Evolutionary conservation across 306 rosid genomes (phyloP), one percentile per base, ranked within the genome.

Genomic region (Leucaena leucocephala): DNA sequence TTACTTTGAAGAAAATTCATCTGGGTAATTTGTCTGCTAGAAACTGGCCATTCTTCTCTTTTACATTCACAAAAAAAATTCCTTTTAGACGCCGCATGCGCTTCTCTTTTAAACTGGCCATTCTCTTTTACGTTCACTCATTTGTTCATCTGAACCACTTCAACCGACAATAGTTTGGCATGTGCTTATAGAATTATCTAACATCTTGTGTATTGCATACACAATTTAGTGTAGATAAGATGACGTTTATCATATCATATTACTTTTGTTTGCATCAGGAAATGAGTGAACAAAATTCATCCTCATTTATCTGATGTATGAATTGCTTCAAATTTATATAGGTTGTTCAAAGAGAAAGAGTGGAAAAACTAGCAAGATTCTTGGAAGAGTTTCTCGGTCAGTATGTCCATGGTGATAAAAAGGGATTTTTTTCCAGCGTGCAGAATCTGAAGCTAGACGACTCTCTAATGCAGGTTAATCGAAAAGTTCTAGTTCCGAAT

Each of bases 291-390:
- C 55, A 52, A 42, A 54, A 77, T 17, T 8, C 57, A 68, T 16
- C 36, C 68, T 14, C 52, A 9, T 34, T 48, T 57, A 49, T 15
- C 75, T 17, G 42, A 33, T 58, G 74, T 48, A 52, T 76, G 58
- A 13, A 74, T 34, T 70, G 77, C 27, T 48, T 81, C 81, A 68
- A 61, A 75, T 35, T 46, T 34, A n/a, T 67, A 71, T 80, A 95
- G 98, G 93, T 84, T 63, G 90, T 93, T 70, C 97, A 93, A 72
- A 91, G 65, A 84, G 99, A 95, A 83, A 90, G 99, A 84, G 99
- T 93, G 76, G 99, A 95, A 84, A 91, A 83, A 85, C 87, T 95
- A 71, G 94, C 94, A 39, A 87, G 89, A 63, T 63, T 59, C 19
- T 87, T 95, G 63, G 89, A 78, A 71, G 89, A 72, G 68, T 85